Base-by-base conservation (phyloP, 345 rosid genomes). In the Alliaria petiolata region DNA sequence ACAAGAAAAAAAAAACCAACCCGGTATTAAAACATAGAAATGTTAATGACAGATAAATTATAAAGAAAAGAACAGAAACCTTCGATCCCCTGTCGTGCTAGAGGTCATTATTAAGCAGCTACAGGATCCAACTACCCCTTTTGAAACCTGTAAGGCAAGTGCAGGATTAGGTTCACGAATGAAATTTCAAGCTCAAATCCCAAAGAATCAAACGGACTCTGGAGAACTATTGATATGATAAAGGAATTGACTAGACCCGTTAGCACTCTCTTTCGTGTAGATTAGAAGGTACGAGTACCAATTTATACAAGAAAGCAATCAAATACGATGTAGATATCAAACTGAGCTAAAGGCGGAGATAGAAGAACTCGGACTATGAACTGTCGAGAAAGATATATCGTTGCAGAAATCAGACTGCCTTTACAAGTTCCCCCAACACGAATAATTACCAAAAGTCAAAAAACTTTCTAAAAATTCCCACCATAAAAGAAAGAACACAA, bases 11-110 rank as follows among this genome's bases (percentile, higher is more conserved):
- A 46, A 31, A 3, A 12, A 30, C 11, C 13, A 61, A 39, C 25
- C 43, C 13, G 39, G 43, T 14, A 59, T 19, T 1, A n/a, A 50
- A 62, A 42, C 17, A 62, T 8, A 44, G 5, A 16, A 45, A 45
- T 13, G 36, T 15, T 33, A 30, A 62, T 11, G 55, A 45, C 3
- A 63, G 51, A 26, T 16, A 47, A 28, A 49, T 13, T 2, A 25
- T 55, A 42, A 15, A 55, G 65, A 15, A 45, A 35, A 53, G 19
- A 54, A 62, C 0, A 68, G 43, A 36, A 61, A 75, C 79, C 79
- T 75, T 36, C 79, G 69, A 68, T 75, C 79, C 53, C 79, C 79
- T 36, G 79, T 54, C 13, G 79, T 62, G 53, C 53, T 62, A 38
- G 79, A 69, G 75, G 70, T 46, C 79, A 76, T 76, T 54, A 76